phyloP scores from a whole-genome alignment of 2,329 filamentous ascomycete species.

The Hypoxylon sp. region DNA sequence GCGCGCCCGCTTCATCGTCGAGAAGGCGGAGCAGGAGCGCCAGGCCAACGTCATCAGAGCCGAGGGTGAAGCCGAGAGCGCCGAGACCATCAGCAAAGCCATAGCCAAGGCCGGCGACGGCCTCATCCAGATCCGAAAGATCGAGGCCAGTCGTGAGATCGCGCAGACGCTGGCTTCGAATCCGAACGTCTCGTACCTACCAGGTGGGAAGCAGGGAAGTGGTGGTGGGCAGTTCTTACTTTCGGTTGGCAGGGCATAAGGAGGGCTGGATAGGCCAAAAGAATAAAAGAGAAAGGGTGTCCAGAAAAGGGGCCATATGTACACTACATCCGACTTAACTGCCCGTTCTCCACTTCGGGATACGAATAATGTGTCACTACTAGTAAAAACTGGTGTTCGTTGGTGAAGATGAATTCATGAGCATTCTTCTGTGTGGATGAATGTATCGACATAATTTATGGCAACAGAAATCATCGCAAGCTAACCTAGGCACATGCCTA shows the following conservation, averaged over 20 bases:
- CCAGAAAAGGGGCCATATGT: slow-evolving; percentile 42
- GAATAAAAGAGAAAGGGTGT: slow-evolving; percentile 23
- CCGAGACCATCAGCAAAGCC: slow-evolving; percentile 94
- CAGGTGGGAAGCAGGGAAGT: slow-evolving; percentile 76
- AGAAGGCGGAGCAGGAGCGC: slow-evolving; percentile 98
- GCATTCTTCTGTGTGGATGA: neutral
- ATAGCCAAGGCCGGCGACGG: slow-evolving; percentile 95
- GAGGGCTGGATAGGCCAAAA: slow-evolving; percentile 1
- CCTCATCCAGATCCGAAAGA: slow-evolving; percentile 94
- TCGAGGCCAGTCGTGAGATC: slow-evolving; percentile 97
- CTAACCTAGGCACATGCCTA: neutral
- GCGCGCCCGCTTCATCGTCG: slow-evolving; percentile 96
- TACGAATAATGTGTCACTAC: slow-evolving; percentile 54
- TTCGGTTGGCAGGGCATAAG: slow-evolving; percentile 64
- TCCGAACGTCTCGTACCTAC: slow-evolving; percentile 96
- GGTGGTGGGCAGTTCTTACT: slow-evolving; percentile 64
- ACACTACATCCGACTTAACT: slow-evolving; percentile 49
- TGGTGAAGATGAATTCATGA: slow-evolving; percentile 12
- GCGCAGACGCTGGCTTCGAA: slow-evolving; percentile 90
- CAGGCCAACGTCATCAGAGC: slow-evolving; percentile 98
- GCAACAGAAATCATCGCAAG: neutral
- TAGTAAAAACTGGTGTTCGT: slow-evolving; percentile 27
- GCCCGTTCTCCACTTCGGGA: slow-evolving; percentile 55
- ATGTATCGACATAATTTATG: neutral
- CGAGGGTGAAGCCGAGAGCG: slow-evolving; percentile 97